These are phyloP conservation scores for Yamadazyma atlantica DNA, from an alignment of 1,139 yeast species.

Conservation along the genomic window DNA sequence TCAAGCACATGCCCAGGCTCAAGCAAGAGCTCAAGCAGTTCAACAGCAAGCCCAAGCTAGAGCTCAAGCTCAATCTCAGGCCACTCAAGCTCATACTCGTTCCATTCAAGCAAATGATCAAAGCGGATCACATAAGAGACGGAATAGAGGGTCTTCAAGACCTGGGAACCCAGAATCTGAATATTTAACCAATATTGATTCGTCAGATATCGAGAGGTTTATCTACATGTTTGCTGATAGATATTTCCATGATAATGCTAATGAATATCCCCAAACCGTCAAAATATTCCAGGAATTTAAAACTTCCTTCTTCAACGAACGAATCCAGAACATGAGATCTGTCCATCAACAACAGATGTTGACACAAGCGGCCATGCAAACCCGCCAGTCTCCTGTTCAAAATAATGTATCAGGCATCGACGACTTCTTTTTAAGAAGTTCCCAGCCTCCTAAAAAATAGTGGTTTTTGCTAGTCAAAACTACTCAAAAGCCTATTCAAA, in stretches of 20 bases:
- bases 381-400: slow-evolving; percentile 11
- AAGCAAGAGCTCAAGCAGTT: slow-evolving; percentile 11
- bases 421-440: slow-evolving; percentile 28
- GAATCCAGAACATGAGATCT: slow-evolving; percentile 37
- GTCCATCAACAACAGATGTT: slow-evolving; percentile 22
- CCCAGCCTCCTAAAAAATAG: slow-evolving; percentile 4
- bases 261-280: slow-evolving; percentile 49
- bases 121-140: not conserved
- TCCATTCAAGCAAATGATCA: not conserved
- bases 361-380: slow-evolving; percentile 4
- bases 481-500: too few species aligned
- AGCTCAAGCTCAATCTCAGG: slow-evolving; percentile 12
- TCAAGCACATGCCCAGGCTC: slow-evolving; percentile 18
- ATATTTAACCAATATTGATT: slow-evolving; percentile 21
- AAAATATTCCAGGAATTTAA: slow-evolving; percentile 52
- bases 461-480: too few species aligned
- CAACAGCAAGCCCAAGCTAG: slow-evolving; percentile 14
- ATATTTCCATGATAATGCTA: slow-evolving; percentile 45
- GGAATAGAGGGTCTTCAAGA: not conserved
- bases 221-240: slow-evolving; percentile 49
- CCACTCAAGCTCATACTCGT: slow-evolving; percentile 13
- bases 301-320: slow-evolving; percentile 49
- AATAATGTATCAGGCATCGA: slow-evolving; percentile 27
- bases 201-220: slow-evolving; percentile 48
- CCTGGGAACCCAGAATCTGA: slow-evolving; percentile 5